A percentile compares a stretch with the other conserved stretches of the same genome.
These are phyloP conservation scores for Exophiala sp. DNA, from an alignment of 2,329 filamentous ascomycete species.

Conservation along the genomic window DNA sequence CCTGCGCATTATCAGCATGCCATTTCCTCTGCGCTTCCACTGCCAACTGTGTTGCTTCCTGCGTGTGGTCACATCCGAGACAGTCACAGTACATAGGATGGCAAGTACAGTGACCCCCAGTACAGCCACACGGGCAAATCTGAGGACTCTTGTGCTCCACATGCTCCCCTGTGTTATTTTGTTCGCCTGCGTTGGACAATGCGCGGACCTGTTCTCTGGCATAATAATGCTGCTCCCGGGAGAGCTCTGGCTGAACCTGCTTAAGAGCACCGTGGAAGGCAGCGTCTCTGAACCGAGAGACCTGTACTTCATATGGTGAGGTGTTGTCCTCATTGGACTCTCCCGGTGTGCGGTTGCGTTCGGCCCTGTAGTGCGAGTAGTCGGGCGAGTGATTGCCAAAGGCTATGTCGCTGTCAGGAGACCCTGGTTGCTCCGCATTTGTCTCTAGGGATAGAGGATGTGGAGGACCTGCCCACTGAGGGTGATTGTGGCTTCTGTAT, in stretches of 20 bases:
- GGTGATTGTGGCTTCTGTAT: too few species aligned
- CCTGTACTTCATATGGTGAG: background rate
- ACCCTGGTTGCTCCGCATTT: background rate
- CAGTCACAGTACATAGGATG: conserved; percentile 9
- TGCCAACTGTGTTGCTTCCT: conserved; percentile 1
- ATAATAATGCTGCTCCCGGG: background rate
- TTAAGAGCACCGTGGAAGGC: background rate
- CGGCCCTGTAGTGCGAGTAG: background rate
- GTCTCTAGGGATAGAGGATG: background rate
- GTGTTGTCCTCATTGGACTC: background rate
- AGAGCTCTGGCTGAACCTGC: conserved; percentile 3
- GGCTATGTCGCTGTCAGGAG: background rate
- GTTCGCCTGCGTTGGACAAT: background rate
- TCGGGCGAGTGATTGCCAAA: background rate
- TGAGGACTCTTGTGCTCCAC: background rate
- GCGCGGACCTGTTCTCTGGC: background rate
- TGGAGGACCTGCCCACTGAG: too few species aligned
- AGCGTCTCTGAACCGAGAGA: background rate
- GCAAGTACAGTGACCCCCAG: background rate
- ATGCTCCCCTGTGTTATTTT: background rate
- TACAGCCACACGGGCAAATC: conserved; percentile 5
- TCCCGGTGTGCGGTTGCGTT: background rate
- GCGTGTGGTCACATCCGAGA: conserved; percentile 6
- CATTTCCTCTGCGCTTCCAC: background rate
- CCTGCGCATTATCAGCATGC: background rate